These are phyloP conservation scores for Bacterosira constricta DNA, from an alignment of 108 stramenopile genomes.

Conservation along the genomic window DNA sequence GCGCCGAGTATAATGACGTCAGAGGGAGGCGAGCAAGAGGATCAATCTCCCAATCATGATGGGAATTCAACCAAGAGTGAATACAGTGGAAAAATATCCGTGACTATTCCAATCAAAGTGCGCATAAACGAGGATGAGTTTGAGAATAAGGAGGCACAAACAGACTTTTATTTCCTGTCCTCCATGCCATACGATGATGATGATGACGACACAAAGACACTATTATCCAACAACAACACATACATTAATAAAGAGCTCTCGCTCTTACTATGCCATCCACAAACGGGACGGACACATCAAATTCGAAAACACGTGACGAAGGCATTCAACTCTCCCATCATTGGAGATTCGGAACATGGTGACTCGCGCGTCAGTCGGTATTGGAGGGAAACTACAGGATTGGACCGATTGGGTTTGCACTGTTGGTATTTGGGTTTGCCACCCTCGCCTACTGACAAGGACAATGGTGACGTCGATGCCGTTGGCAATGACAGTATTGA, in stretches of 20 bases:
- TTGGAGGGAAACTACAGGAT: conserved; percentile 61
- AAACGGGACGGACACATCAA: conserved; percentile 63
- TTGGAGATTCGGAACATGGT: conserved; percentile 82
- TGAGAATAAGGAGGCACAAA: conserved; percentile 48
- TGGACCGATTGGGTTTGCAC: conserved; percentile 67
- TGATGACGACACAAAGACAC: background rate
- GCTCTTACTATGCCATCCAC: conserved; percentile 52
- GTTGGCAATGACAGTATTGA: conserved; percentile 14
- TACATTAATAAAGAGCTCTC: conserved; percentile 34
- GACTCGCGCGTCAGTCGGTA: conserved; percentile 69
- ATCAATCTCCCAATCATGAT: background rate
- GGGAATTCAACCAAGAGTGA: conserved; percentile 1
- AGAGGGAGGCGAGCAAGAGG: background rate
- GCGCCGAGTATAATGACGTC: background rate
- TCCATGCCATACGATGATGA: conserved; percentile 15
- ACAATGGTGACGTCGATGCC: background rate
- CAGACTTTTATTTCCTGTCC: conserved; percentile 53
- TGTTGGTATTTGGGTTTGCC: conserved; percentile 63
- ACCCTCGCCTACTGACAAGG: background rate
- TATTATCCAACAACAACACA: background rate
- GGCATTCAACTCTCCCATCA: conserved; percentile 51
- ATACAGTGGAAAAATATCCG: conserved; percentile 27
- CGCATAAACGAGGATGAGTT: conserved; percentile 32
- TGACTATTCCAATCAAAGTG: conserved; percentile 36
- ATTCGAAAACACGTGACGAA: conserved; percentile 48